Base-by-base conservation (phyloP, 228 moss, liverwort and hornwort genomes). In the Sphagnum fallax region DNA sequence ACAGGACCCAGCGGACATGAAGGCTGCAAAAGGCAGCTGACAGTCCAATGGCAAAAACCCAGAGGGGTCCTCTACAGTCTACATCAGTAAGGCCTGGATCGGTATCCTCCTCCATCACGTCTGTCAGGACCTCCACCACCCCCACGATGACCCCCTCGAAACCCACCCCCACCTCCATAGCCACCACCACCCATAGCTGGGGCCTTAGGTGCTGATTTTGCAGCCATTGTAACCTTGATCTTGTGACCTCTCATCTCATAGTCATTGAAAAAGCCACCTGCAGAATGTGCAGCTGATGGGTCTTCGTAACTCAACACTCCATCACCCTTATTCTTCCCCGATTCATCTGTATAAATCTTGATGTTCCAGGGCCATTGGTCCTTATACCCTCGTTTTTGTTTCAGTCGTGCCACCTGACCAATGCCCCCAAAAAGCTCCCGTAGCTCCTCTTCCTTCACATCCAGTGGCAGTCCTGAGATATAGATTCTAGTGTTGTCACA, bases 221-320 rank as follows among this genome's bases (percentile, higher is more conserved):
- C 93, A 15, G 97, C 93, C 97, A 97, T 97, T n/a, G 88, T 57
- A n/a, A 97, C 93, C 80, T 91, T 97, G 65, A 97, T 97, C 73
- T 90, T 90, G 77, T 93, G 79, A 4, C 97, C 91, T 77, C 88
- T 88, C 84, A 97, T 73, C 4, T 83, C 78, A 76, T 93, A 82
- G 49, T 93, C 91, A 47, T 97, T 97, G 72, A 97, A 97, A 66
- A 91, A 97, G 16, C 91, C 87, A 32, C 97, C 93, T 1, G 93
- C 97, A 6, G 93, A 93, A 73, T 97, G 97, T 7, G 97, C 93
- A 10, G 97, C 97, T 18, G 87, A 88, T 0, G 97, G 97, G 71
- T 97, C 93, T 71, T 97, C 93, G 13, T 97, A 93, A 14, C 91
- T 93, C 80, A 97, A 81, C 50, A 97, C 93, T 16, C 88, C 97